phyloP scores from a whole-genome alignment of 2,329 filamentous ascomycete species.

The Phaeosphaeria sp. region DNA sequence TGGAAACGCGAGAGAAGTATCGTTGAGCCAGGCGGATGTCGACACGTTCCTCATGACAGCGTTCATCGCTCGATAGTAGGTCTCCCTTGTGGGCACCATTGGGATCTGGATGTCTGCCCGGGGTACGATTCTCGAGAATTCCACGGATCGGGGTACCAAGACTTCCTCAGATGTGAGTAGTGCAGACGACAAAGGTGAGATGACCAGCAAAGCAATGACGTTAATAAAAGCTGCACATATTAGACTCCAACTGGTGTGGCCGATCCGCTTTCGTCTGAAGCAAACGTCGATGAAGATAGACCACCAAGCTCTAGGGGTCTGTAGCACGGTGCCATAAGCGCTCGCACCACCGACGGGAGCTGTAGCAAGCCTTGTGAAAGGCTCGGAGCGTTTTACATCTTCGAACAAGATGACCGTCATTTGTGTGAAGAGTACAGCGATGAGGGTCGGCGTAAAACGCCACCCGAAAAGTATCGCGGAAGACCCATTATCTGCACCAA shows the following conservation, averaged over 20 bases:
- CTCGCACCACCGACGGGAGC: conserved; percentile 12
- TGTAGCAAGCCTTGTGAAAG: conserved; percentile 22
- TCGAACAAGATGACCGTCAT: conserved; percentile 25
- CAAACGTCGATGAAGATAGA: conserved; percentile 10
- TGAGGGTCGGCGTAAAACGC: conserved; percentile 29
- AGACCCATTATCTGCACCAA: conserved; percentile 40
- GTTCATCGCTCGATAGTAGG: conserved; percentile 8
- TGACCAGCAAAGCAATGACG: conserved; percentile 13
- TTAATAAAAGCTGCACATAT: conserved; percentile 8
- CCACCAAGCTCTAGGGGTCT: conserved; percentile 15
- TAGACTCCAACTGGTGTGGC: conserved; percentile 14
- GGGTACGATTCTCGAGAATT: conserved; percentile 2
- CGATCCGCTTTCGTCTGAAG: conserved; percentile 12
- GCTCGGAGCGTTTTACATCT: conserved; percentile 27
- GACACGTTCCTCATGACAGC: conserved; percentile 16
- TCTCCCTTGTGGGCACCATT: conserved; percentile 3
- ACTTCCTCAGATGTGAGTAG: conserved; percentile 14
- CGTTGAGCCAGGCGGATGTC: conserved; percentile 21
- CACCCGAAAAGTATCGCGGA: conserved; percentile 32
- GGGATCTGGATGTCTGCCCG: not conserved
- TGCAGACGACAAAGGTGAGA: conserved; percentile 20
- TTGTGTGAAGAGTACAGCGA: conserved; percentile 29
- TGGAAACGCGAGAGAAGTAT: conserved; percentile 16
- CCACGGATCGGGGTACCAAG: conserved; percentile 1
- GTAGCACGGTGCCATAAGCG: conserved; percentile 10